These are phyloP conservation scores for Suillus cothurnatus DNA, from an alignment of 768 basidiomycete genomes.

Conservation along the genomic window DNA sequence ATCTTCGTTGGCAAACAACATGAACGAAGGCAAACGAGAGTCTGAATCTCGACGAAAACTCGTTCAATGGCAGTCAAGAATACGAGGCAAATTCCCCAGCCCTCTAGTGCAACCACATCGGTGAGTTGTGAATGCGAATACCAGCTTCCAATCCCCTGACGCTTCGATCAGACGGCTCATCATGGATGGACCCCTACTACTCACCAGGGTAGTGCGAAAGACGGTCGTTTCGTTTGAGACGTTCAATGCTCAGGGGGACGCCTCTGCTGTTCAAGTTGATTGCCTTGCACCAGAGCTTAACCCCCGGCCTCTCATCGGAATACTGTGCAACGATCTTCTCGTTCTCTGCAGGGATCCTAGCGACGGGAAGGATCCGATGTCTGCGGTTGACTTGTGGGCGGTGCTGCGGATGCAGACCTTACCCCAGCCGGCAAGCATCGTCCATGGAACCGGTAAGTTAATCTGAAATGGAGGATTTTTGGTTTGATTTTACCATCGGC, in stretches of 20 bases:
- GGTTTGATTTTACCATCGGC: constrained; percentile 11
- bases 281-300: constrained; percentile 87
- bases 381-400: constrained; percentile 90
- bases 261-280: constrained; percentile 85
- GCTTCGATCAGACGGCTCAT: constrained; percentile 69
- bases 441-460: constrained; percentile 76
- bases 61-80: constrained; percentile 88
- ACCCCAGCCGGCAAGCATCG: constrained; percentile 87
- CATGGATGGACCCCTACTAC: constrained; percentile 84
- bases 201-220: constrained; percentile 92
- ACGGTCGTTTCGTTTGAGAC: constrained; percentile 80
- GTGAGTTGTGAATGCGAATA: constrained; percentile 42
- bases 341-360: constrained; percentile 89
- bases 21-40: constrained; percentile 99
- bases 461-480: neutral
- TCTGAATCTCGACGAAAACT: constrained; percentile 90
- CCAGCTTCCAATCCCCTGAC: constrained; percentile 13
- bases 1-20: constrained; percentile 83
- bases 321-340: constrained; percentile 91
- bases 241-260: constrained; percentile 73
- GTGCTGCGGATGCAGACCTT: constrained; percentile 95
- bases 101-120: constrained; percentile 98
- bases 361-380: constrained; percentile 73
- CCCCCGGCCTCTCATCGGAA: constrained; percentile 74
- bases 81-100: constrained; percentile 90